Evolutionary conservation across 78 protist species (phyloP).

Genomic region (Dictyostelium discoideum): DNA sequence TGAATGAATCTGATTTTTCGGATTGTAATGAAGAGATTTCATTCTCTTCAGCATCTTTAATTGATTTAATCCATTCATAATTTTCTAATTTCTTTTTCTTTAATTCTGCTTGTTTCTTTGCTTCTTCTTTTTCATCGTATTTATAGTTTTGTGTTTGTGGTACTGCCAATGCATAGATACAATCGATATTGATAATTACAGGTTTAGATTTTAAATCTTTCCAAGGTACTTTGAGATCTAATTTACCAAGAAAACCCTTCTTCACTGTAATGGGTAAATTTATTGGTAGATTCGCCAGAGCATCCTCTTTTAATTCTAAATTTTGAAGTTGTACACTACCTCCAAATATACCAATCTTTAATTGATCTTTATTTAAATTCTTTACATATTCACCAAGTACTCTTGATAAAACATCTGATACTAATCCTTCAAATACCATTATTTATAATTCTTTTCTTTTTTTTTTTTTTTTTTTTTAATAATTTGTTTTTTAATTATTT

Average conservation of each 20-base stretch:
- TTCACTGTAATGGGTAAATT: slow-evolving; percentile 58
- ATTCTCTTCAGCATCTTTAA: slow-evolving; percentile 48
- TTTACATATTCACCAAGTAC: slow-evolving; percentile 84
- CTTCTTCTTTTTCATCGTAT: slow-evolving; percentile 71
- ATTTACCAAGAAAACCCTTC: slow-evolving; percentile 81
- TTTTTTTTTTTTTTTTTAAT: background rate
- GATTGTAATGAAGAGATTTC: background rate
- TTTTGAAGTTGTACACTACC: slow-evolving; percentile 77
- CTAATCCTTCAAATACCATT: slow-evolving; percentile 86
- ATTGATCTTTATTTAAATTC: slow-evolving; percentile 78
- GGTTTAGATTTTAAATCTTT: slow-evolving; percentile 83
- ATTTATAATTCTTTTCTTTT: background rate
- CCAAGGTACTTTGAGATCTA: slow-evolving; percentile 87
- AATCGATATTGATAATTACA: slow-evolving; percentile 74
- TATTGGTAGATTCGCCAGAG: slow-evolving; percentile 77
- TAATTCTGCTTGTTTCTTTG: slow-evolving; percentile 23
- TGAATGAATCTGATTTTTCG: slow-evolving; percentile 15
- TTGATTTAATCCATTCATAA: slow-evolving; percentile 71
- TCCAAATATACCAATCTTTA: slow-evolving; percentile 80
- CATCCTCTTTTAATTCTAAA: slow-evolving; percentile 73
- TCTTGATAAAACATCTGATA: slow-evolving; percentile 76
- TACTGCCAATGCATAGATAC: slow-evolving; percentile 48
- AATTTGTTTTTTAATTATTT: background rate
- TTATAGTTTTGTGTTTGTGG: slow-evolving; percentile 61
- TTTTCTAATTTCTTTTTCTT: slow-evolving; percentile 61